Percentiles rank a stretch among this genome's conserved stretches.
These are phyloP conservation scores for Fusarium papillatum DNA, from an alignment of 2,329 filamentous ascomycete species.

Conservation along the genomic window DNA sequence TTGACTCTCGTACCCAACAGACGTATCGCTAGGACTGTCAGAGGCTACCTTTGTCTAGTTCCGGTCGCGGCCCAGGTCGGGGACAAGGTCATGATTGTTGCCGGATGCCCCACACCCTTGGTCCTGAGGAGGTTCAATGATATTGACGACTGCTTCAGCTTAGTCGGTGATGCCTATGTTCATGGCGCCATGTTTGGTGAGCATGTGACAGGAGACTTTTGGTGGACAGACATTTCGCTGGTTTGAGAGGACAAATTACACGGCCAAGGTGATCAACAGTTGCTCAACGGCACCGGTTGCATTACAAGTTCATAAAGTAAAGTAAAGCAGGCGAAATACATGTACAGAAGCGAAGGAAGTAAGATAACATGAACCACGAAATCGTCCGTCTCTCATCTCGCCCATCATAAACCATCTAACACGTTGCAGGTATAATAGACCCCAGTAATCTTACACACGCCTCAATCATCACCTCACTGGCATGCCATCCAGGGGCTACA, in stretches of 20 bases:
- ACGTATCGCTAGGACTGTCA: conserved; percentile 32
- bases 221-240: conserved; percentile 30
- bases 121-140: conserved; percentile 26
- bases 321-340: conserved; percentile 34
- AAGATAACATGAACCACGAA: conserved; percentile 35
- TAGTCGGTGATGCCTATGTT: conserved; percentile 32
- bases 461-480: background rate
- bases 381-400: conserved; percentile 21
- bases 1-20: conserved; percentile 27
- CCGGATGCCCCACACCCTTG: conserved; percentile 31
- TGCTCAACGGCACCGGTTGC: background rate
- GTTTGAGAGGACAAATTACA: background rate
- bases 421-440: conserved; percentile 20
- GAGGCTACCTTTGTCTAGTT: conserved; percentile 37
- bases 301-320: conserved; percentile 17
- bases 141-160: conserved; percentile 19
- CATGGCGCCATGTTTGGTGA: conserved; percentile 38
- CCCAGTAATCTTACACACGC: background rate
- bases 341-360: conserved; percentile 34
- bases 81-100: conserved; percentile 34
- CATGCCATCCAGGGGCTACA: conserved; percentile 56
- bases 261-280: background rate
- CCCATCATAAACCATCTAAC: conserved; percentile 16
- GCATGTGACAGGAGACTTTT: conserved; percentile 14
- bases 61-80: conserved; percentile 24